phyloP scores from a whole-genome alignment of 2,329 filamentous ascomycete species.

The Hymenoscyphus albidus region DNA sequence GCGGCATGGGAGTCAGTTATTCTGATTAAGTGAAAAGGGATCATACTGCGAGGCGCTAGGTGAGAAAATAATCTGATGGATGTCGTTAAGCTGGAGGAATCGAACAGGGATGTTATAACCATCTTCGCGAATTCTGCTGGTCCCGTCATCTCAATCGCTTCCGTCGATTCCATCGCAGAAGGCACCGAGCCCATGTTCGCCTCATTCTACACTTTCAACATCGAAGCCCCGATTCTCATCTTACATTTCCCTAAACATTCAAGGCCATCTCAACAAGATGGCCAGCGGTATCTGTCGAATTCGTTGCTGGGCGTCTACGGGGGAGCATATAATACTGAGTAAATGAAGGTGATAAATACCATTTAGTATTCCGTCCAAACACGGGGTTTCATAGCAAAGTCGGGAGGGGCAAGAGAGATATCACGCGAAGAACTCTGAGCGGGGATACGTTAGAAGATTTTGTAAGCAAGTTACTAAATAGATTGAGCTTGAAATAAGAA shows the following conservation, averaged over 20 bases:
- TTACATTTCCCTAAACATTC: conserved; percentile 3
- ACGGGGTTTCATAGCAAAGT: no score
- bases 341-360: no score
- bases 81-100: neutral
- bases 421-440: no score
- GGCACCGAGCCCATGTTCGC: no score
- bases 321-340: conserved; percentile 11
- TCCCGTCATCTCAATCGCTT: neutral
- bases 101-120: neutral
- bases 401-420: no score
- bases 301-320: conserved; percentile 8
- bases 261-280: conserved; percentile 6
- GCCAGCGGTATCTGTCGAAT: conserved; percentile 9
- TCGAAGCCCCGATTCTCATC: conserved; percentile 2
- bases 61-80: neutral
- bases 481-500: no score
- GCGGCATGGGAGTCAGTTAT: neutral
- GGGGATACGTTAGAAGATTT: no score
- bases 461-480: no score
- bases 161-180: neutral
- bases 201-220: conserved; percentile 4
- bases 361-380: no score
- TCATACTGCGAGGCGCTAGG: neutral
- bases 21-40: neutral
- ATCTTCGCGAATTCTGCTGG: neutral